Evolutionary conservation across 2,329 filamentous ascomycete genomes (phyloP), one percentile per base, ranked within the genome.

Genomic region (Colletotrichum sojae): DNA sequence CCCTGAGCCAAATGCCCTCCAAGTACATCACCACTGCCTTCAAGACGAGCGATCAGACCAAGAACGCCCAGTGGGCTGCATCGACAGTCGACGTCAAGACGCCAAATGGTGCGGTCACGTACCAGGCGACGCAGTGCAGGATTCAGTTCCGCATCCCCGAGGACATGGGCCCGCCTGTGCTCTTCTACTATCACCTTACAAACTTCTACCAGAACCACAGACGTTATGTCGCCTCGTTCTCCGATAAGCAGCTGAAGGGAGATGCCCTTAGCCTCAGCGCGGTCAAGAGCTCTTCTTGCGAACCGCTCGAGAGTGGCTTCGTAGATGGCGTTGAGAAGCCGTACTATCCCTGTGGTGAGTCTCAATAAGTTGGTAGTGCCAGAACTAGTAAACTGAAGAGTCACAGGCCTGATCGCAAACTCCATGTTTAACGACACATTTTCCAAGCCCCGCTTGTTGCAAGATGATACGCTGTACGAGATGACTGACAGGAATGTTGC

Each of bases 151-250:
- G 88, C 43, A 90, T 98, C 9, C 94, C 94, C 1, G 91, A 95
- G 75, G 84, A 90, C 67, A 91, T 99, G 81, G 86, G 88, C 3
- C 89, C 94, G 1, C 94, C 95, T 0, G 93, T 99, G 12, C 88
- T 95, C 70, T 90, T 98, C 81, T 99, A 98, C 84, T 99, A 99
- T 81, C 92, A 92, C 74, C 90, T 99, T 71, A 95, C 94, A 67
- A 97, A 98, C 83, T 99, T 99, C 83, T 98, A 98, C 84, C 96
- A 99, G 82, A 99, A 99, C 79, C 96, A 99, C 79, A 92, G 96
- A 73, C 91, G 95, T 80, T 99, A 99, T 75, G 96, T 98, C 70
- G 93, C 94, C 77, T 97, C 94, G 1, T 92, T 97, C 76, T 92
- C 95, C 76, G 87, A 91, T 66, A 86, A 93, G 60, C 96, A 99